phyloP scores from a whole-genome alignment of 345 rosid genomes.

The Citrus trifoliata region DNA sequence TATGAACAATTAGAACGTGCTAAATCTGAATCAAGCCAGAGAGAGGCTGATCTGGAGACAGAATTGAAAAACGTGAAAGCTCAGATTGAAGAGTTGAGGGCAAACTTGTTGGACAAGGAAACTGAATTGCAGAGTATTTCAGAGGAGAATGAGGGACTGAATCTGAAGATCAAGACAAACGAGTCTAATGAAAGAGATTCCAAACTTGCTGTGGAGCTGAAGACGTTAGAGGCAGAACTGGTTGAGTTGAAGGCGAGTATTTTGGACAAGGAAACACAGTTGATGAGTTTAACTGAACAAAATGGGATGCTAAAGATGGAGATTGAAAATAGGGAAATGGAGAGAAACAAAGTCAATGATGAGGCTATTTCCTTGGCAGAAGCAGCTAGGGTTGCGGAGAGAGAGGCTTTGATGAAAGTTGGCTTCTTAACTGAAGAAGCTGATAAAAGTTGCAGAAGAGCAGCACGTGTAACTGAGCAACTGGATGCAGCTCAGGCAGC shows the following conservation, averaged over 20 bases:
- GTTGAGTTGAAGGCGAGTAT: slow-evolving; percentile 50
- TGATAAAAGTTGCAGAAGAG: slow-evolving; percentile 65
- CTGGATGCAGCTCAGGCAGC: slow-evolving; percentile 73
- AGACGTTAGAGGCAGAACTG: slow-evolving; percentile 52
- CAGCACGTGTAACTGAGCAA: slow-evolving; percentile 56
- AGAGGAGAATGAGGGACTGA: slow-evolving; percentile 51
- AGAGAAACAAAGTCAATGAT: slow-evolving; percentile 38
- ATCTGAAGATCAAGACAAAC: slow-evolving; percentile 38
- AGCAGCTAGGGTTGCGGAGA: slow-evolving; percentile 51
- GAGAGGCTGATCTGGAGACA: slow-evolving; percentile 51
- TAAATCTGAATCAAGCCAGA: slow-evolving; percentile 51
- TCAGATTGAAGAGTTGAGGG: slow-evolving; percentile 51
- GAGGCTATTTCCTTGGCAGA: slow-evolving; percentile 40
- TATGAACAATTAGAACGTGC: slow-evolving; percentile 66
- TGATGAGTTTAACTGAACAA: slow-evolving; percentile 43
- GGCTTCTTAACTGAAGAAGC: slow-evolving; percentile 64
- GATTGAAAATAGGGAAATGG: slow-evolving; percentile 47
- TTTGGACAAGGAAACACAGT: slow-evolving; percentile 49
- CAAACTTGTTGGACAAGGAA: slow-evolving; percentile 57
- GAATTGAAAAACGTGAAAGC: slow-evolving; percentile 45
- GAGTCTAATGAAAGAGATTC: slow-evolving; percentile 33
- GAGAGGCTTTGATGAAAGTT: slow-evolving; percentile 61
- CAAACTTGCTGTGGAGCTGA: slow-evolving; percentile 39
- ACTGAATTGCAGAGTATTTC: slow-evolving; percentile 43
- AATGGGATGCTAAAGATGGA: slow-evolving; percentile 55